A percentile compares a stretch with the other conserved stretches of the same genome.
These are phyloP conservation scores for Keqinozyma sinolaborantium DNA, from an alignment of 1,139 yeast genomes.

Conservation along the genomic window DNA sequence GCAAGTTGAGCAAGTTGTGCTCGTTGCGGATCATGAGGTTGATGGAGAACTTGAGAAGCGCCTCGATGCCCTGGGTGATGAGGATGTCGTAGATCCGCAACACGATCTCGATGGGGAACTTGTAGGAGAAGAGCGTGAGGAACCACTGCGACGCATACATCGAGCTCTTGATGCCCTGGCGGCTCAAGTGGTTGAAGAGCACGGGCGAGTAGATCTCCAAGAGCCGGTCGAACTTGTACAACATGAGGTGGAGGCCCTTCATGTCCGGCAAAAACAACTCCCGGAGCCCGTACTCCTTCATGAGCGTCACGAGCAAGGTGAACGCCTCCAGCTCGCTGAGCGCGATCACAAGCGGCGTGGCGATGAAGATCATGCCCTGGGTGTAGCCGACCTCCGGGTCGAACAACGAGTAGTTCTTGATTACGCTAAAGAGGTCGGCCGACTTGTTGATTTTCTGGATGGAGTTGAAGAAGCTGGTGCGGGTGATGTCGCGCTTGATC, in stretches of 20 bases:
- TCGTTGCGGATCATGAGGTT: constrained; percentile 73
- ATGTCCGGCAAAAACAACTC: constrained; percentile 80
- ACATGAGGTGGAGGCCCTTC: constrained; percentile 84
- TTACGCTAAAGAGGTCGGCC: constrained; percentile 65
- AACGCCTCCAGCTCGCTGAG: constrained; percentile 85
- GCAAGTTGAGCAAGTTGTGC: constrained; percentile 50
- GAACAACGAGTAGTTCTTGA: constrained; percentile 79
- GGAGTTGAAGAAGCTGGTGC: constrained; percentile 78
- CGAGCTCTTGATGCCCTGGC: constrained; percentile 83
- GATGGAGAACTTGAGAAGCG: constrained; percentile 75
- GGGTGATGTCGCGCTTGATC: constrained; percentile 74
- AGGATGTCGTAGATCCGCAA: constrained; percentile 80
- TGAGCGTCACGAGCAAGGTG: constrained; percentile 71
- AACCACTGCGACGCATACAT: constrained; percentile 99
- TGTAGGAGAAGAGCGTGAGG: constrained; percentile 88
- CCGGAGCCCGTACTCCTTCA: constrained; percentile 80
- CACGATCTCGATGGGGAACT: constrained; percentile 83
- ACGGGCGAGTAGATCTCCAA: constrained; percentile 68
- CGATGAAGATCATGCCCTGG: constrained; percentile 94
- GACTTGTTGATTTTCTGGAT: constrained; percentile 48
- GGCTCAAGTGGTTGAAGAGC: constrained; percentile 68
- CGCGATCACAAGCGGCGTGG: constrained; percentile 80
- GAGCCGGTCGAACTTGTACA: constrained; percentile 86
- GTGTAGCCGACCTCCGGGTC: constrained; percentile 96
- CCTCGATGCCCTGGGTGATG: constrained; percentile 85